Evolutionary conservation across 345 rosid genomes (phyloP).

Genomic region (Salix caprea): DNA sequence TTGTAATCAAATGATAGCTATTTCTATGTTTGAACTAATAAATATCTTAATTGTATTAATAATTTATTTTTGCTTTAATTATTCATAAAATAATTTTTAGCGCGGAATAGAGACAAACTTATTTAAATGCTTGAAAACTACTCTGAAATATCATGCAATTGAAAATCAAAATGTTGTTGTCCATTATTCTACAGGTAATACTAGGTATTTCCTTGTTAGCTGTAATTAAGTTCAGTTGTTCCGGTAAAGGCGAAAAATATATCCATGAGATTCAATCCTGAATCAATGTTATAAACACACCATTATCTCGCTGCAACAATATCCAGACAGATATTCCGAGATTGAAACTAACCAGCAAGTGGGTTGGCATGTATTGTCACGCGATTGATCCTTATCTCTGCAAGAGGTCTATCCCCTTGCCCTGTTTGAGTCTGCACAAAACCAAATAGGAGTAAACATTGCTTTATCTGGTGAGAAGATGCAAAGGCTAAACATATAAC

Average conservation of each 20-base stretch:
- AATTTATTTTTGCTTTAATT: too few relatives aligned
- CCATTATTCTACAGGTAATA: background rate
- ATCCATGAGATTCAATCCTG: background rate
- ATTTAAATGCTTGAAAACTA: too few relatives aligned
- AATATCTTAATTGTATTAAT: too few relatives aligned
- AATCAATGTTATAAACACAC: slow-evolving; percentile 6
- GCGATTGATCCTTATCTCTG: slow-evolving; percentile 92
- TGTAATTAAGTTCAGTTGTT: background rate
- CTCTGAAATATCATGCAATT: too few relatives aligned
- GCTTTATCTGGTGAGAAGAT: background rate
- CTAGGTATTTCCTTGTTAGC: background rate
- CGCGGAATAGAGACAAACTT: too few relatives aligned
- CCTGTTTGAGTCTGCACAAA: slow-evolving; percentile 80
- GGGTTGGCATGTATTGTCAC: slow-evolving; percentile 96
- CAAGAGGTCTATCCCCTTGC: slow-evolving; percentile 86
- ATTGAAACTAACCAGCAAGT: slow-evolving; percentile 62
- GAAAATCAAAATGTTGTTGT: background rate
- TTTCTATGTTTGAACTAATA: too few relatives aligned
- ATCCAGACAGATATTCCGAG: background rate
- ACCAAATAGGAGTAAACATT: background rate
- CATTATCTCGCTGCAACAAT: background rate
- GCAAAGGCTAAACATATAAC: background rate
- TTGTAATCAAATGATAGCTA: too few relatives aligned
- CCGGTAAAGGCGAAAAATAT: background rate
- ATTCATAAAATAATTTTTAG: too few relatives aligned